Base-by-base conservation (phyloP, 352 stramenopile genomes). In the Blastocystis sp. region DNA sequence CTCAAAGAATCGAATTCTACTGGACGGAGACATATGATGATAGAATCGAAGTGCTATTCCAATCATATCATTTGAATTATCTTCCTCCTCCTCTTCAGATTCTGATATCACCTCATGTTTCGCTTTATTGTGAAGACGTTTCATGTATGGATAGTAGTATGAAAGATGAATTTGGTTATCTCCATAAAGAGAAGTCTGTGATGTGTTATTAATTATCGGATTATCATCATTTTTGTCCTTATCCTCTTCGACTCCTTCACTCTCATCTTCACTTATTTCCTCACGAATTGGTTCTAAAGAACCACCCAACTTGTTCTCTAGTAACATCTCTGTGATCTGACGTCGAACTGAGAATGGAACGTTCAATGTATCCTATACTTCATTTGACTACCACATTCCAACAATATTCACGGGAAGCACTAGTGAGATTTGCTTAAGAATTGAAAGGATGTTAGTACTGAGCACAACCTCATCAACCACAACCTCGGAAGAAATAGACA, bases 61-160 rank as follows among this genome's bases (percentile, higher is more conserved):
- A 33, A 84, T 62, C 13, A 84, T n/a, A 68, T 84, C 73, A 48
- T 76, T 48, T 37, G 42, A 62, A n/a, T 3, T 62, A 33, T 62
- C 56, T 33, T 62, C 56, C 56, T 62, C 56, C 6, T n/a, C 56
- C 3, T 3, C 3, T n/a, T 62, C 56, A 48, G 40, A 48, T 48
- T 48, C 40, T 9, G 40, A 48, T 9, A 48, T 9, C 9, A 48
- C 9, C 9, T 48, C 40, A 48, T 48, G 40, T 9, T 48, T 48
- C 40, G 9, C 2, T 62, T 62, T 13, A n/a, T 62, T n/a, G 56
- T 33, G 27, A 33, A n/a, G 13, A 33, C 27, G 56, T 33, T 33
- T 62, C 56, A 62, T 5, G 7, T 53, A 56, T 44, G 64, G 64
- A n/a, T 76, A 54, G 64, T 76, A 76, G 64, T 53, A 76, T 24